Evolutionary conservation across 257 asterid genomes (phyloP), one percentile per base, ranked within the genome.

Genomic region (Catharanthus roseus): DNA sequence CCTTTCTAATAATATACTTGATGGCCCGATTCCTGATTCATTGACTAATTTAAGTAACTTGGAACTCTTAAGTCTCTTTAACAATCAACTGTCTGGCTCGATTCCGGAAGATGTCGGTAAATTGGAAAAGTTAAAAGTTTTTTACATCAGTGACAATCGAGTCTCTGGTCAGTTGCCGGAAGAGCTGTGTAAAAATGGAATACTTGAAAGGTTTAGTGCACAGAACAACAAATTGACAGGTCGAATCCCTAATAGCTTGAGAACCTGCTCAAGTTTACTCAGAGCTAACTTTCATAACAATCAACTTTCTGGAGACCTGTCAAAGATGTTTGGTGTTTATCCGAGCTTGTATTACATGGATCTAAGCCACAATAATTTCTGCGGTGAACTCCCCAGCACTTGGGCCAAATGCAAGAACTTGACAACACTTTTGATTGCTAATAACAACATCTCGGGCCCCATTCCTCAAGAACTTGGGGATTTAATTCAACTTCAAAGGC

Each of bases 301-400:
- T 72, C 66, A 44, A 10, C 33, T 84, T 13, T 63, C 79, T 1
- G 81, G 82, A 45, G 69, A 78, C 64, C 10, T 78, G 15, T 74
- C 73, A 18, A 78, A 78, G 69, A 76, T n/a, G 42, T 69, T 78
- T n/a, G 87, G 82, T 6, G 26, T 70, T 36, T 84, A 74, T 69
- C 82, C 82, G 15, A 29, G 67, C 64, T 31, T 81, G 36, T 26
- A 45, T 47, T 81, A 62, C 73, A 56, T 74, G 36, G 81, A 81
- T 49, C 68, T 81, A 71, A 84, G 85, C 28, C 24, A 65, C 36
- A 84, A 84, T 44, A 19, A 60, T 31, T 51, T 81, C 26, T 62
- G 74, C 16, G 88, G 82, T 6, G 77, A 77, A 50, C 45, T 83
- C 9, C 54, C 85, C 16, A 26, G 44, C 44, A 67, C 28, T 55